These are phyloP conservation scores for Annulohypoxylon nitens DNA, from an alignment of 495 filamentous ascomycete species.

Conservation along the genomic window DNA sequence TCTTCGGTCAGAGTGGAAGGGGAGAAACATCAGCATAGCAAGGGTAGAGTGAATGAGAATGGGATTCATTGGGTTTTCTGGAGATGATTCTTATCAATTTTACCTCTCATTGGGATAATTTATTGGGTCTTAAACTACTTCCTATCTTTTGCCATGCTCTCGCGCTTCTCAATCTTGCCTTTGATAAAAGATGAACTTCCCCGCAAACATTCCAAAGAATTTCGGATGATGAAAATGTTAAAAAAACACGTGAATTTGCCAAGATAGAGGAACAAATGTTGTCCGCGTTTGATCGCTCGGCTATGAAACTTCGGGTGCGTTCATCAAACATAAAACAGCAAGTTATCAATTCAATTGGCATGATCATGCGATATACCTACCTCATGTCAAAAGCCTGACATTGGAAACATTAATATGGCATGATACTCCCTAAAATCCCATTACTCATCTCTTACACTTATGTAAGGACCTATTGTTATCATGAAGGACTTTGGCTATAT, in stretches of 20 bases:
- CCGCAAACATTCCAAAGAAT: background rate
- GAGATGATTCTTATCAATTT: constrained; percentile 37
- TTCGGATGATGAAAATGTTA: background rate
- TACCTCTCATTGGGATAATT: constrained; percentile 23
- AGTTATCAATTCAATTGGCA: background rate
- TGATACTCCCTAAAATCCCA: background rate
- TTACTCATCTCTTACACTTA: background rate
- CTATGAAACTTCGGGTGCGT: constrained; percentile 28
- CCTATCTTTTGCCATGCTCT: background rate
- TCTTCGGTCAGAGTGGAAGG: constrained; percentile 34
- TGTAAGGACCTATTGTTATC: background rate
- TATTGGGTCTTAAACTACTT: constrained; percentile 1
- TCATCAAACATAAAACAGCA: constrained; percentile 10
- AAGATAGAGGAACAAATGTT: background rate
- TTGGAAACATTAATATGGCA: background rate
- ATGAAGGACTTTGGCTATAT: background rate
- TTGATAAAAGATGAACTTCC: background rate
- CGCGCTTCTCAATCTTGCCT: background rate
- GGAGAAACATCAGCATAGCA: constrained; percentile 35
- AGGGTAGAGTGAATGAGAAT: constrained; percentile 35
- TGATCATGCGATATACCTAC: constrained; percentile 8
- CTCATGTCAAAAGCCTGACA: constrained; percentile 2
- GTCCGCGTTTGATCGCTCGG: constrained; percentile 25
- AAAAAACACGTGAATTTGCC: too few species aligned
- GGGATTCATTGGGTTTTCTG: constrained; percentile 38